phyloP scores from a whole-genome alignment of 2,329 filamentous ascomycete species.

The Colletotrichum destructivum region DNA sequence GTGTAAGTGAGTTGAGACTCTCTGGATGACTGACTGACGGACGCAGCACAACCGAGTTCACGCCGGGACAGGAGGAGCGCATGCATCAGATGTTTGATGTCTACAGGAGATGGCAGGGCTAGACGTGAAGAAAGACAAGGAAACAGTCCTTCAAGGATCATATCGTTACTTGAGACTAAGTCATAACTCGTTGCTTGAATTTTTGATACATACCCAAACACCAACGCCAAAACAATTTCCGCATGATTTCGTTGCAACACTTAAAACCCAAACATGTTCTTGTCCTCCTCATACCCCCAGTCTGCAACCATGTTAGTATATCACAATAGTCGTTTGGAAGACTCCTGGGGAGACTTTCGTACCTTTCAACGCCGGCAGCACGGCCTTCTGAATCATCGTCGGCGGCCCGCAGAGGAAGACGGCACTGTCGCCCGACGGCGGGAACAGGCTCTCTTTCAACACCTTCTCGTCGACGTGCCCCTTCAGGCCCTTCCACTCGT shows the following conservation, averaged over 20 bases:
- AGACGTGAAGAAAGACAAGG: not conserved
- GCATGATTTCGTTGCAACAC: too few species aligned
- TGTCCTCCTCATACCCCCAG: constrained; percentile 61
- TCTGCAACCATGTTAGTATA: constrained; percentile 41
- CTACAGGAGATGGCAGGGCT: constrained; percentile 18
- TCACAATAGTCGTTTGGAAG: not conserved
- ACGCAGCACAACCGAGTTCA: constrained; percentile 34
- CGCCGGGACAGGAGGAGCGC: constrained; percentile 31
- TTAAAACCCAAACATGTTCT: constrained; percentile 61
- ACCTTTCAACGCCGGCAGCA: constrained; percentile 61
- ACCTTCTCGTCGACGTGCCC: constrained; percentile 61
- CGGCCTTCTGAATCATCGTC: constrained; percentile 66
- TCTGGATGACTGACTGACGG: not conserved
- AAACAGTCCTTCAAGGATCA: not conserved
- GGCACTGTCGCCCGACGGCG: constrained; percentile 56
- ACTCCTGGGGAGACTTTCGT: constrained; percentile 7
- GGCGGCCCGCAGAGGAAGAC: constrained; percentile 66
- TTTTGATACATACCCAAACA: too few species aligned
- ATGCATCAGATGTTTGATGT: constrained; percentile 35
- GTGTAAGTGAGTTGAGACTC: not conserved
- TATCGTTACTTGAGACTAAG: not conserved
- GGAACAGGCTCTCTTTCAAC: constrained; percentile 58
- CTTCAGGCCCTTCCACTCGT: constrained; percentile 61
- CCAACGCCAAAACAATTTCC: not conserved
- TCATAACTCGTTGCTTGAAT: too few species aligned